Base-by-base conservation (phyloP, 345 rosid genomes). In the Hibiscus syriacus region DNA sequence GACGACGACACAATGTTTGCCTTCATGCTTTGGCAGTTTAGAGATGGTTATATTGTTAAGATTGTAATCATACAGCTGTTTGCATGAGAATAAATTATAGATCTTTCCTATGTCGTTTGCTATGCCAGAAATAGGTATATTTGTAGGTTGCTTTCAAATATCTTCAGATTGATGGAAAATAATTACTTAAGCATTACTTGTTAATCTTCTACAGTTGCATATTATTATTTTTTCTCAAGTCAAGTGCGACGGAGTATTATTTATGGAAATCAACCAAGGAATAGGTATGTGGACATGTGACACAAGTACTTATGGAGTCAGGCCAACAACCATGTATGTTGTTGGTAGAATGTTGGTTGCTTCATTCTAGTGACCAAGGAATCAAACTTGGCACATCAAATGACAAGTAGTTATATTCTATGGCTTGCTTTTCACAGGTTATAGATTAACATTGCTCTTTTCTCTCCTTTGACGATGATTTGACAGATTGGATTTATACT, bases 261-360 rank as follows among this genome's bases (percentile, higher is more conserved):
- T 36, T 94, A 89, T 72, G 96, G 99, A 69, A 93, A 87, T 81
- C 90, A 89, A 79, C 99, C 99, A 3, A 86, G 99, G 81, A 94
- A 94, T 76, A 91, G 97, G 99, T 87, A 60, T 26, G 64, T 61
- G 45, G 66, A 12, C 5, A 29, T 61, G 5, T 60, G 50, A 70
- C 64, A 30, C 32, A 14, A 32, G 14, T 39, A 49, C 27, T 61
- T 50, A 50, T 50, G 25, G 55, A 50, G 11, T 50, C 20, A 17
- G 55, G 26, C 55, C 55, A 19, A 50, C 25, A 19, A 50, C 26
- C 55, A 50, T 19, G 55, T 20, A 20, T 50, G 19, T 1, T 20
- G 13, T 20, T 50, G 26, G 55, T 20, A 50, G 55, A 50, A 50
- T 50, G 26, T 3, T 20, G 25, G 55, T 17, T 13, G 19, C 55